phyloP scores from a whole-genome alignment of 1,139 yeast genomes.

The Saccharomyces hybrid region DNA sequence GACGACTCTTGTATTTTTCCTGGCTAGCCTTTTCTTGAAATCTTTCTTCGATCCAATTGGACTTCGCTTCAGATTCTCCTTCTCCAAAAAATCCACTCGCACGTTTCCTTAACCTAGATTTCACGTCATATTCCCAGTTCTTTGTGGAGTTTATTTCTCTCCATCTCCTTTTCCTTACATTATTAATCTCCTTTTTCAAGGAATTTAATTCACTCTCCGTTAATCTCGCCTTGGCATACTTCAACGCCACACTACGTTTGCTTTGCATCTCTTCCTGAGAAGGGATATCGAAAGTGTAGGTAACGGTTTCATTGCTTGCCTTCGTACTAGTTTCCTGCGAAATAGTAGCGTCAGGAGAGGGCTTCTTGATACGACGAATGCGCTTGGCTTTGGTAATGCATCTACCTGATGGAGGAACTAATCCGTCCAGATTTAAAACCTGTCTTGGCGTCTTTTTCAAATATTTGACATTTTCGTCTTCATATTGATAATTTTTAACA shows the following conservation, averaged over 20 bases:
- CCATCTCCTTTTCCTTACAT: conserved; percentile 88
- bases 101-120: conserved; percentile 66
- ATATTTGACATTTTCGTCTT: conserved; percentile 1
- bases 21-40: conserved; percentile 55
- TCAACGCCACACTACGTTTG: conserved; percentile 27
- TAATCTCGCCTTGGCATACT: conserved; percentile 23
- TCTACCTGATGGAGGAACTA: conserved; percentile 9
- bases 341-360: neutral
- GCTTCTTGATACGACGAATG: neutral
- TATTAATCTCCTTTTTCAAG: conserved; percentile 46
- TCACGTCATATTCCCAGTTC: conserved; percentile 79
- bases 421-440: conserved; percentile 12
- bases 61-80: conserved; percentile 47
- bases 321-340: neutral
- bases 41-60: conserved; percentile 72
- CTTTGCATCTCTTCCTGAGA: conserved; percentile 26
- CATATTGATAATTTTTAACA: neutral
- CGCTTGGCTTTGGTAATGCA: neutral
- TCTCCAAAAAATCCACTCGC: conserved; percentile 65
- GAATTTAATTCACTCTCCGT: conserved; percentile 50
- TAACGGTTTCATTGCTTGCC: neutral
- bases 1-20: conserved; percentile 34
- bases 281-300: neutral
- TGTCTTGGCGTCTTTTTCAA: conserved; percentile 7
- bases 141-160: conserved; percentile 73